phyloP scores from a whole-genome alignment of 768 basidiomycete genomes.

The Tylopilus sp. region DNA sequence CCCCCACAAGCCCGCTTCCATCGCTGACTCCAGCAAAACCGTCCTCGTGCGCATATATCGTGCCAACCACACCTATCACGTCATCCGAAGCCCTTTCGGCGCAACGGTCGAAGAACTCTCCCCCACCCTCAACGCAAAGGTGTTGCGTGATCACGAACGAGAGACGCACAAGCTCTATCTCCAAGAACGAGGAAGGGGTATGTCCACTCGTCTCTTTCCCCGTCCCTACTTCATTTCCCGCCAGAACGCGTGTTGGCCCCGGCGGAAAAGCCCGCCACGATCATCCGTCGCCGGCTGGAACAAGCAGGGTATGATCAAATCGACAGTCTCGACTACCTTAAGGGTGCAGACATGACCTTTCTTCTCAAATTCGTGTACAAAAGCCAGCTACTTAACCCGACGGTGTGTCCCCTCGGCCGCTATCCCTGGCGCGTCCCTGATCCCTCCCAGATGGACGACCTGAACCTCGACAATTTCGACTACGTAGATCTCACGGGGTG shows the following conservation, averaged over 20 bases:
- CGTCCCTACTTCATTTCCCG: background rate
- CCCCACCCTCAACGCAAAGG: conserved; percentile 55
- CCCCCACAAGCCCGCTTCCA: conserved; percentile 16
- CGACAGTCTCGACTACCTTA: conserved; percentile 76
- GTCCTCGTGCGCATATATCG: conserved; percentile 77
- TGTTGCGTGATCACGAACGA: conserved; percentile 46
- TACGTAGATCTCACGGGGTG: conserved; percentile 78
- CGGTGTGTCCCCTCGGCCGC: conserved; percentile 42
- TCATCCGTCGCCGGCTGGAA: conserved; percentile 77
- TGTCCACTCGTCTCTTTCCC: conserved; percentile 12
- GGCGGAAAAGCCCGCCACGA: conserved; percentile 80
- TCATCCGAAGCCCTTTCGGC: conserved; percentile 57
- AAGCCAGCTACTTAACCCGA: conserved; percentile 60
- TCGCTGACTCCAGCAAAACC: conserved; percentile 15
- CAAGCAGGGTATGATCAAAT: conserved; percentile 86
- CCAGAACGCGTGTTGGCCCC: conserved; percentile 80
- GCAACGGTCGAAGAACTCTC: conserved; percentile 70
- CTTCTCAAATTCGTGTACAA: conserved; percentile 90
- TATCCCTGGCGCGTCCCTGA: background rate
- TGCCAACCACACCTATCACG: conserved; percentile 67
- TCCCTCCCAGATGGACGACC: conserved; percentile 62
- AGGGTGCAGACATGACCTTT: conserved; percentile 76
- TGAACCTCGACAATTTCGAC: conserved; percentile 67
- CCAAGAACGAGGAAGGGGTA: conserved; percentile 74
- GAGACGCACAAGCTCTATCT: conserved; percentile 70